phyloP scores from a whole-genome alignment of 371 early-diverging fungal species.

The Chytridium lagenaria region DNA sequence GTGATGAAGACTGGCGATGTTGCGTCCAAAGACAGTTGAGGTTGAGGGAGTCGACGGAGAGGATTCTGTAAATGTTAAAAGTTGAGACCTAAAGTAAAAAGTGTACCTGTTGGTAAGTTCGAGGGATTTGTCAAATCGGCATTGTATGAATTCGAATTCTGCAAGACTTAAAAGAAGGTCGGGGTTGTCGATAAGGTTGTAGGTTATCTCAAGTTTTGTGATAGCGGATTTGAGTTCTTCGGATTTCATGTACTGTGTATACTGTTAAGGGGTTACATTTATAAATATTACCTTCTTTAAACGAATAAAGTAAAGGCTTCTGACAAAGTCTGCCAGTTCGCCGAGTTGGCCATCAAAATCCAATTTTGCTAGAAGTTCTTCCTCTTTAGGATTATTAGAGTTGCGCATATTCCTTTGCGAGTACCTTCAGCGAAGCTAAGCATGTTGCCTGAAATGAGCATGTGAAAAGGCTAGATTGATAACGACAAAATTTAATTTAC shows the following conservation, averaged over 20 bases:
- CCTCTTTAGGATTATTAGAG: conserved; percentile 49
- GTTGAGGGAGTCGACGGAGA: conserved; percentile 65
- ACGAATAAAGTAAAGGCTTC: conserved; percentile 56
- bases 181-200: conserved; percentile 57
- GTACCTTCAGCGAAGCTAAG: conserved; percentile 68
- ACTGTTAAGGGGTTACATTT: too few species aligned
- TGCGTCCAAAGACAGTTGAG: conserved; percentile 65
- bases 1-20: conserved; percentile 69
- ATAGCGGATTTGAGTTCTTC: conserved; percentile 35
- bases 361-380: conserved; percentile 61
- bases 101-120: conserved; percentile 63
- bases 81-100: not conserved
- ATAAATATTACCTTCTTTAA: conserved; percentile 59
- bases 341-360: conserved; percentile 64
- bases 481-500: not conserved
- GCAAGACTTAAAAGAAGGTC: conserved; percentile 70
- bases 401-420: not conserved
- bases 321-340: conserved; percentile 64
- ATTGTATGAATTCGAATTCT: conserved; percentile 59
- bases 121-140: conserved; percentile 63
- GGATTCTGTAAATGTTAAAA: conserved; percentile 41
- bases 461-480: conserved; percentile 61
- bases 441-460: conserved; percentile 64
- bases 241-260: not conserved
- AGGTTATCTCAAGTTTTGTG: conserved; percentile 48